A percentile compares a stretch with the other conserved stretches of the same genome.
These are phyloP conservation scores for Coprinopsis strossmayeri DNA, from an alignment of 768 basidiomycete genomes.

Conservation along the genomic window DNA sequence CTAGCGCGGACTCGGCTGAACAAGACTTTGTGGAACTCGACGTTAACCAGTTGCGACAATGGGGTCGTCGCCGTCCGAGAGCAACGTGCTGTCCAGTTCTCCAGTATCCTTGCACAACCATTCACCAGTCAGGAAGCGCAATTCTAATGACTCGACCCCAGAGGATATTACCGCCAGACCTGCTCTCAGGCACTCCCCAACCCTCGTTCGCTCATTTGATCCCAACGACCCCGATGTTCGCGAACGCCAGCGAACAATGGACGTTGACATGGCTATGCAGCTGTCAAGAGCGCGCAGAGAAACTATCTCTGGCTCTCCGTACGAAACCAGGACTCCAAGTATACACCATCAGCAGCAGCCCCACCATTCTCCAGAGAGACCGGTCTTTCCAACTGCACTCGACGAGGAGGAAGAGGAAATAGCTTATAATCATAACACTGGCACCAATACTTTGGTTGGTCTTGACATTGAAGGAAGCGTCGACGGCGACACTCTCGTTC, in stretches of 20 bases:
- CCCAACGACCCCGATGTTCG: conserved; percentile 66
- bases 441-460: conserved; percentile 26
- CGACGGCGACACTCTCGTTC: conserved; percentile 18
- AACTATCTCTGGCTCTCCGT: conserved; percentile 27
- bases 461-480: conserved; percentile 16
- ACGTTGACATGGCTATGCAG: conserved; percentile 87
- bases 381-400: conserved; percentile 37
- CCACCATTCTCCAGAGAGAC: conserved; percentile 18
- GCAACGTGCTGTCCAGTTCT: conserved; percentile 28
- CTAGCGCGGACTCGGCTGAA: no score
- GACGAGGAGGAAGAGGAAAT: conserved; percentile 11
- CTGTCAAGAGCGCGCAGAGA: conserved; percentile 67
- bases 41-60: conserved; percentile 16
- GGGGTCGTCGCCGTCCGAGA: conserved; percentile 32
- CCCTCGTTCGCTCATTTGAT: conserved; percentile 54
- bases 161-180: conserved; percentile 30
- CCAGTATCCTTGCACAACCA: conserved; percentile 33
- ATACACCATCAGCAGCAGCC: conserved; percentile 9
- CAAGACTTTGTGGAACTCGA: neutral
- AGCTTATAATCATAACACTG: conserved; percentile 37
- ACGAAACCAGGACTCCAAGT: conserved; percentile 14
- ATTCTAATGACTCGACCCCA: conserved; percentile 21
- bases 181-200: conserved; percentile 54
- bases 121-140: conserved; percentile 34
- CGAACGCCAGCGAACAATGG: conserved; percentile 90